Base-by-base conservation (phyloP, 2,329 filamentous ascomycete genomes). In the Colletotrichum orbiculare region DNA sequence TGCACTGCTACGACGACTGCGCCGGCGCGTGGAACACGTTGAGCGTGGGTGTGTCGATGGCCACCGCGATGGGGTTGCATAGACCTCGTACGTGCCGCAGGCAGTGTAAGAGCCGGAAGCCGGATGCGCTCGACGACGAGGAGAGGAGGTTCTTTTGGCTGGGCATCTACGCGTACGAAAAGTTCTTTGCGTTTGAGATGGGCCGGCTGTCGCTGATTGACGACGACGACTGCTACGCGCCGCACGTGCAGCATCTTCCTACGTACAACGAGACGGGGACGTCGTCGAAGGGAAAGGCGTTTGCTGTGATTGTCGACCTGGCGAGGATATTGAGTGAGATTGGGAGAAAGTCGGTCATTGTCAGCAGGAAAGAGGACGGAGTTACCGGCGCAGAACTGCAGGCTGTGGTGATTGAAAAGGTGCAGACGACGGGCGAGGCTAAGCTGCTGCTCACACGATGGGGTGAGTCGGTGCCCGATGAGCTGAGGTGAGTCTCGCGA, bases 51-150 rank as follows among this genome's bases (percentile, higher is more conserved):
- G 67, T 73, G 10, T 62, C 69, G 12, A 69, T 70, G 35, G 71
- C 72, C 6, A 71, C 69, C 15, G 72, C 70, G 2, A 66, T 73
- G 11, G 71, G 72, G 10, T 61, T 73, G 11, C 71, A 73, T 34
- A 65, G 56, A 15, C 52, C 62, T 10, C 57, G 52, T 4, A 37
- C 57, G 6, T 56, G 58, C 9, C 25, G 35, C 3, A 39, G 39
- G 11, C 45, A 38, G 1, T 48, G 46, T 1, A 13, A 39, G 2
- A 15, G 37, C 34, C 34, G 12, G 8, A 61, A 54, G 1, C 50
- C 15, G 0, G 62, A 56, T 1, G 58, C 58, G 2, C 43, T 54
- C 0, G 49, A 54, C 5, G 57, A 62, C 3, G 57, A 65, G 8
- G 52, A 65, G 17, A 34, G 62, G 8, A 41, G 45, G 12, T 13